Evolutionary conservation across 768 basidiomycete species (phyloP), one percentile per base, ranked within the genome.

Genomic region (Mycena albidolilacea): DNA sequence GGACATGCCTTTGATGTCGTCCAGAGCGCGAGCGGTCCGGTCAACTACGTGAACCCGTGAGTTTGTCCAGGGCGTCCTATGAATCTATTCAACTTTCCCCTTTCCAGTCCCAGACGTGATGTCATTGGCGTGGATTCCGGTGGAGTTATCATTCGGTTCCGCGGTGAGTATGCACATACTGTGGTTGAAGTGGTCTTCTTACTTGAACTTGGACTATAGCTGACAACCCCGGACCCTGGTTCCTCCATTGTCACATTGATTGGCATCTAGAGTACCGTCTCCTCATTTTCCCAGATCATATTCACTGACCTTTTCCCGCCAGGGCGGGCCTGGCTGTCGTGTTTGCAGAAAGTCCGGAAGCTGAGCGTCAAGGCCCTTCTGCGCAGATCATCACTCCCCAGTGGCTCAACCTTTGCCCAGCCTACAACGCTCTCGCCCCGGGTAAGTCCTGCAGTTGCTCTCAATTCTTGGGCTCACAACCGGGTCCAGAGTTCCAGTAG

Each of bases 291-390:
- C 37, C 10, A 23, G 14, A 14, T 9, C 55, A 2, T 1, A 21
- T 10, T 54, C 1, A 23, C 8, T 21, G 19, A 48, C 14, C 44
- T 17, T 10, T 57, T 15, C 4, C 41, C 35, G 11, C 44, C 37
- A 64, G 62, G 74, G 81, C 85, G 38, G 84, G 84, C 12, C 80
- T 85, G 69, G 85, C 84, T 3, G 78, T 85, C n/a, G 81, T 85
- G n/a, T 81, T 84, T 50, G 83, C 81, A 12, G 84, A 84, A 64
- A 75, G 80, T 52, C 79, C 82, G 9, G 75, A 76, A 5, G 82
- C 78, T 4, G 75, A 80, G 41, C 74, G 77, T 14, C 46, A 68
- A 12, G 79, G 81, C 11, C 78, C 78, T 8, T 54, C 75, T 37
- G 54, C 79, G 1, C 70, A 80, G 43, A 79, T 81, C 44, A 79